Conservation (phyloP, 2,329 filamentous ascomycete genomes). For the Fusarium avenaceum region DNA sequence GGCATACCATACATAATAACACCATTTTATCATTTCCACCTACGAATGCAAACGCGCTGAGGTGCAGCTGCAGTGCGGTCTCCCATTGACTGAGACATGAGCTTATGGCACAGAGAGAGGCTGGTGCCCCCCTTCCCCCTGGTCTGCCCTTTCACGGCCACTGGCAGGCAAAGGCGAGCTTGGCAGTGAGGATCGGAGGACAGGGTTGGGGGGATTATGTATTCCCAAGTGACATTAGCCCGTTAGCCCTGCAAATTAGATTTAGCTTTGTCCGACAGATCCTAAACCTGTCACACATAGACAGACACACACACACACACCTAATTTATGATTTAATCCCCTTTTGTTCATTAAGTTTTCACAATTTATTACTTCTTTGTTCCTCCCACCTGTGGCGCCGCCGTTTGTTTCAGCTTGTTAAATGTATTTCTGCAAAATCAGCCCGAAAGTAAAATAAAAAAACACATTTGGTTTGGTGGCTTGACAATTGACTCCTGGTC, state of each 20-base stretch:
- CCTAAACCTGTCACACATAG: background rate
- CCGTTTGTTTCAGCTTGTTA: background rate
- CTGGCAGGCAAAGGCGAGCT: background rate
- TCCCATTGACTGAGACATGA: background rate
- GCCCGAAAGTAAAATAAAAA: background rate
- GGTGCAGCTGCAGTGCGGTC: background rate
- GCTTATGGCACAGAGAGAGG: background rate
- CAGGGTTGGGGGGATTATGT: background rate
- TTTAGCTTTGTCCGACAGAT: background rate
- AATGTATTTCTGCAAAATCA: background rate
- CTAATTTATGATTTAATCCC: too few species aligned
- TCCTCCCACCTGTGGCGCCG: background rate
- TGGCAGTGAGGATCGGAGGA: background rate
- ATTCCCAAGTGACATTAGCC: background rate
- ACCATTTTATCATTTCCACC: too few species aligned
- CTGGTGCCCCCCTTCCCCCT: too few species aligned
- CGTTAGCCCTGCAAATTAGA: background rate
- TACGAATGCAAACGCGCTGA: background rate
- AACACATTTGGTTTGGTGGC: background rate
- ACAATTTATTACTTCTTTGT: background rate
- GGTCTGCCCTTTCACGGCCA: too few species aligned
- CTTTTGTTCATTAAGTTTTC: background rate
- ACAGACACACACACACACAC: background rate
- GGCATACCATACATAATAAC: too few species aligned
- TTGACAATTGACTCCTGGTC: background rate